A percentile compares a stretch with the other conserved stretches of the same genome.
These are phyloP conservation scores for Albizia julibrissin DNA, from an alignment of 306 rosid species.

Conservation along the genomic window DNA sequence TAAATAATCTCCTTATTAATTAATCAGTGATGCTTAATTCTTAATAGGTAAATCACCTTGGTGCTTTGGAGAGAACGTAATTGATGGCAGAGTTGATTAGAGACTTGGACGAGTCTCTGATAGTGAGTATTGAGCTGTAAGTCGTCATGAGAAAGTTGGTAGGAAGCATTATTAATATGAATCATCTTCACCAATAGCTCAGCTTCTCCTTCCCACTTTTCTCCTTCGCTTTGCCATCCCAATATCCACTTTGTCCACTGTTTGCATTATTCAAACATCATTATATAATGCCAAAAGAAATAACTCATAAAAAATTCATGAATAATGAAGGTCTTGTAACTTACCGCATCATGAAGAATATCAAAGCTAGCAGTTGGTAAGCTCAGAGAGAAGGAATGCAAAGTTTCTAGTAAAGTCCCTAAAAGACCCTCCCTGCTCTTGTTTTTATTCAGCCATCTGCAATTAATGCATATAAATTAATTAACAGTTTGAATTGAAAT, in stretches of 20 bases:
- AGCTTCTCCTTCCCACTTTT: slow-evolving; percentile 47
- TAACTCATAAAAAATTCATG: neutral
- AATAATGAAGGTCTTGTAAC: too few species aligned
- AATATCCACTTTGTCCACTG: slow-evolving; percentile 65
- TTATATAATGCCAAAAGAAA: neutral
- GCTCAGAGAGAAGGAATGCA: neutral
- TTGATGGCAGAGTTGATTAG: slow-evolving; percentile 48
- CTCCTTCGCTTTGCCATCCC: slow-evolving; percentile 58
- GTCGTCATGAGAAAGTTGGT: slow-evolving; percentile 28
- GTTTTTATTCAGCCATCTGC: slow-evolving; percentile 42
- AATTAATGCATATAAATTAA: neutral
- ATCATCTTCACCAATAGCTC: slow-evolving; percentile 52
- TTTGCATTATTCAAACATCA: too few species aligned
- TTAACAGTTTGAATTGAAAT: too few species aligned
- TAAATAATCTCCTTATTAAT: neutral
- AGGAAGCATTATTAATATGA: slow-evolving; percentile 50
- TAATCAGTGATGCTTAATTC: too few species aligned
- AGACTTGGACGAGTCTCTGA: slow-evolving; percentile 39
- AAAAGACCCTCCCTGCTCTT: slow-evolving; percentile 38
- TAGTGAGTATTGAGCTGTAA: slow-evolving; percentile 34
- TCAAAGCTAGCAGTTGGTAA: neutral
- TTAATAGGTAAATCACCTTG: slow-evolving; percentile 21
- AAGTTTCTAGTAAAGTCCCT: slow-evolving; percentile 44
- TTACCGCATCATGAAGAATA: neutral
- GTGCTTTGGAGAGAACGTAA: slow-evolving; percentile 38